Evolutionary conservation across 345 rosid species (phyloP).

Genomic region (Cardiospermum halicacabum): DNA sequence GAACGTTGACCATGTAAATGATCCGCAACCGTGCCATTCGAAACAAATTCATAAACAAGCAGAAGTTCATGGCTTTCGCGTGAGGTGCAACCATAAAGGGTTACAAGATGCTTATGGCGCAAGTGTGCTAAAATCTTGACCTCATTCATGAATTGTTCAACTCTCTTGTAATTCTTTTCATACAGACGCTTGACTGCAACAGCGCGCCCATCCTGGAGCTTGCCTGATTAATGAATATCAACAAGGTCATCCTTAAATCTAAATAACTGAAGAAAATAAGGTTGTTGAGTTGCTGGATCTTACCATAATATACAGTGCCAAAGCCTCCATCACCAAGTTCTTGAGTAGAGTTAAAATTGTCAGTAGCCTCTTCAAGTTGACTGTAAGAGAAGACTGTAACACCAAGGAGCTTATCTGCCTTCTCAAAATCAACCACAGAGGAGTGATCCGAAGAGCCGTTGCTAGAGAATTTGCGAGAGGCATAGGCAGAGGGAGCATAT

Average conservation of each 20-base stretch:
- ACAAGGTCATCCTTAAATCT: neutral
- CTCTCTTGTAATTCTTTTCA: constrained; percentile 72
- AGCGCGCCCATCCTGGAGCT: constrained; percentile 68
- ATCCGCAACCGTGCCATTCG: constrained; percentile 92
- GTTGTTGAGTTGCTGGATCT: neutral
- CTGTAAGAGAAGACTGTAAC: constrained; percentile 51
- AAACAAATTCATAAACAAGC: constrained; percentile 73
- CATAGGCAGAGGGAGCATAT: constrained; percentile 22
- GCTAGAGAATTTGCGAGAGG: constrained; percentile 36
- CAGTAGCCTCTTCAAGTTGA: constrained; percentile 71
- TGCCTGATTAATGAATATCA: constrained; percentile 27
- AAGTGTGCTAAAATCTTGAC: constrained; percentile 61
- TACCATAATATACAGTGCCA: constrained; percentile 84
- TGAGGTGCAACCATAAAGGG: constrained; percentile 84
- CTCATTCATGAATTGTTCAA: constrained; percentile 81
- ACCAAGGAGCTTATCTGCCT: constrained; percentile 32
- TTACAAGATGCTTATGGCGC: constrained; percentile 70
- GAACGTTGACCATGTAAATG: constrained; percentile 65
- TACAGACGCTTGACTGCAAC: constrained; percentile 86
- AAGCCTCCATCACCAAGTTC: constrained; percentile 97
- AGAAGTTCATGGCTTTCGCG: constrained; percentile 68
- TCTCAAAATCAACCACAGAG: constrained; percentile 41
- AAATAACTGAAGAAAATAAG: neutral
- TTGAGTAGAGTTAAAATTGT: constrained; percentile 52
- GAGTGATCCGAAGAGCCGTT: constrained; percentile 38